These are phyloP conservation scores for Aspergillus thermomutatus DNA, from an alignment of 2,329 filamentous ascomycete genomes.

Conservation along the genomic window DNA sequence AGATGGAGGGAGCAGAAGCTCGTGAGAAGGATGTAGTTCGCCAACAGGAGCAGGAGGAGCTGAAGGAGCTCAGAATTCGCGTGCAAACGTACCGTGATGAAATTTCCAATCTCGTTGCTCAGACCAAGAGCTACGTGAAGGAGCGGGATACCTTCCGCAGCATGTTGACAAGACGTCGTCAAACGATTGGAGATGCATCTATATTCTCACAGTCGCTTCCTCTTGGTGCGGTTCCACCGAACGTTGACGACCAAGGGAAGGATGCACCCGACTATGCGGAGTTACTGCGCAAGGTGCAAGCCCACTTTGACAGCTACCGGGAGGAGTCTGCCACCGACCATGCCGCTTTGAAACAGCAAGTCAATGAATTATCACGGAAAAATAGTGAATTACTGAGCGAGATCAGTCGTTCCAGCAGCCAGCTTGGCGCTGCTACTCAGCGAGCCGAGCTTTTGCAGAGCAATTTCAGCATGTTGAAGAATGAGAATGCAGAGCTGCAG, in stretches of 20 bases:
- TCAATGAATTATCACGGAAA: constrained; percentile 75
- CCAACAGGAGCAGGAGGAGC: constrained; percentile 61
- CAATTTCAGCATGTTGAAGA: constrained; percentile 80
- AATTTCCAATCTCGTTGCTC: constrained; percentile 73
- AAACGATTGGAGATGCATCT: constrained; percentile 57
- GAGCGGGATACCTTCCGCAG: constrained; percentile 97
- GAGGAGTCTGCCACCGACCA: constrained; percentile 81
- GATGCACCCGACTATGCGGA: constrained; percentile 70
- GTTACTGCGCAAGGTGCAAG: constrained; percentile 80
- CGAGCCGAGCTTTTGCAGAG: constrained; percentile 85
- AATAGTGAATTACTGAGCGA: constrained; percentile 81
- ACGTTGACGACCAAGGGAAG: constrained; percentile 42
- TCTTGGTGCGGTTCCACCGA: constrained; percentile 48
- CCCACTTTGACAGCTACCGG: constrained; percentile 84
- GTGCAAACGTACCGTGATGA: constrained; percentile 80
- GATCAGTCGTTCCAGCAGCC: constrained; percentile 73
- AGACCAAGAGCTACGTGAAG: constrained; percentile 88
- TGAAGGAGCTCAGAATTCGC: constrained; percentile 69
- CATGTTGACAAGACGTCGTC: constrained; percentile 75
- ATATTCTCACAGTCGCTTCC: constrained; percentile 70
- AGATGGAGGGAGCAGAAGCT: constrained; percentile 89
- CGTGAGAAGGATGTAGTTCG: constrained; percentile 55
- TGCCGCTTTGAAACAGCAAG: constrained; percentile 77
- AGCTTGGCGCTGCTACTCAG: constrained; percentile 76
- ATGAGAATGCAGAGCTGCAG: constrained; percentile 80